These are phyloP conservation scores for Suillus clintonianus DNA, from an alignment of 768 basidiomycete species.

Conservation along the genomic window DNA sequence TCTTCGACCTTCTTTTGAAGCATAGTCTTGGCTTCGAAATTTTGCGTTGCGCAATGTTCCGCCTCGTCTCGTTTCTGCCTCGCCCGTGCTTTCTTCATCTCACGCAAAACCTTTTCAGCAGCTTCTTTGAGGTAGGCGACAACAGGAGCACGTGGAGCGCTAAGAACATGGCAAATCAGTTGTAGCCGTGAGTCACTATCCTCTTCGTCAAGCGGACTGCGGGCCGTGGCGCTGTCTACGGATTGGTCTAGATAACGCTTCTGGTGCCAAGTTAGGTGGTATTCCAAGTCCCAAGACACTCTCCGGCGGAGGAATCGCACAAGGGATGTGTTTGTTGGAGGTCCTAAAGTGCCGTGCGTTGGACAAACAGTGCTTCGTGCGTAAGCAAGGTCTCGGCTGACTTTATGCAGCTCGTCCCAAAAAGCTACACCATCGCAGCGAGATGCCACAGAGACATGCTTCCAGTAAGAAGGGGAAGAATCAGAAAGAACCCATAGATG, in stretches of 20 bases:
- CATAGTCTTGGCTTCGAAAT: slow-evolving; percentile 49
- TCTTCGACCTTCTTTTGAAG: slow-evolving; percentile 68
- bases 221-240: slow-evolving; percentile 41
- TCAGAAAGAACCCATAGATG: slow-evolving; percentile 61
- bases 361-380: slow-evolving; percentile 19
- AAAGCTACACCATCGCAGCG: slow-evolving; percentile 44
- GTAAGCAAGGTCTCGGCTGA: slow-evolving; percentile 42
- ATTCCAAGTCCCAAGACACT: slow-evolving; percentile 61
- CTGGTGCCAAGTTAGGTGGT: slow-evolving; percentile 69
- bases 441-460: slow-evolving; percentile 44
- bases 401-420: slow-evolving; percentile 59
- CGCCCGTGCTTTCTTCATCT: slow-evolving; percentile 44
- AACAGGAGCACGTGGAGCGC: slow-evolving; percentile 55
- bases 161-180: slow-evolving; percentile 53
- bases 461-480: slow-evolving; percentile 54
- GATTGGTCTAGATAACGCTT: slow-evolving; percentile 60
- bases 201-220: slow-evolving; percentile 51
- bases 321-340: slow-evolving; percentile 31
- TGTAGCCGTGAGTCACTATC: slow-evolving; percentile 43
- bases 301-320: slow-evolving; percentile 57
- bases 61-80: slow-evolving; percentile 35
- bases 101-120: slow-evolving; percentile 40
- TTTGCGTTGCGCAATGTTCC: slow-evolving; percentile 32
- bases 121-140: slow-evolving; percentile 44
- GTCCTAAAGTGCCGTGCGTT: slow-evolving; percentile 20